These are phyloP conservation scores for Heliocybe sulcata DNA, from an alignment of 1,284 basidiomycete genomes.

Conservation along the genomic window DNA sequence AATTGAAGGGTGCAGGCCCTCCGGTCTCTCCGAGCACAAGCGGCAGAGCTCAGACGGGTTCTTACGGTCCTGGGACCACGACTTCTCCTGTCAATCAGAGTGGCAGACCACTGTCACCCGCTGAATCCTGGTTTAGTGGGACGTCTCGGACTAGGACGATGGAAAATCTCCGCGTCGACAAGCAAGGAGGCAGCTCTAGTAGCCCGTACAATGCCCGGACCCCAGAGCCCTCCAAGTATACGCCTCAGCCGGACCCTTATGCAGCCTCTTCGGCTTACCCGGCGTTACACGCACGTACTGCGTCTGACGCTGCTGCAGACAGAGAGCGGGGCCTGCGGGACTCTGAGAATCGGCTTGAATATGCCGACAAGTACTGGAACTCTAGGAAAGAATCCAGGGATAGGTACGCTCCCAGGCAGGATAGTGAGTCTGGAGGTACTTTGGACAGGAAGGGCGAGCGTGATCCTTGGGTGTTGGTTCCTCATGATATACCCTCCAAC, in stretches of 20 bases:
- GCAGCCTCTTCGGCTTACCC: constrained; percentile 7
- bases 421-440: neutral
- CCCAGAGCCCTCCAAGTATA: constrained; percentile 20
- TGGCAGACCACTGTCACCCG: constrained; percentile 8
- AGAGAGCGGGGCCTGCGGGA: constrained; percentile 33
- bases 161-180: neutral
- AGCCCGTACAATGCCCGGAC: neutral
- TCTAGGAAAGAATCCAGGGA: constrained; percentile 7
- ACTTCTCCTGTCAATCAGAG: too few relatives aligned
- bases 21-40: constrained; percentile 20
- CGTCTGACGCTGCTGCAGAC: constrained; percentile 44
- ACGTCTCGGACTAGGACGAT: neutral
- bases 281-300: constrained; percentile 32
- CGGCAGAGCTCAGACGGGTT: neutral
- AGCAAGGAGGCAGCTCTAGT: neutral
- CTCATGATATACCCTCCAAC: constrained; percentile 20
- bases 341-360: constrained; percentile 31
- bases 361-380: constrained; percentile 19
- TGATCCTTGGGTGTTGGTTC: constrained; percentile 39
- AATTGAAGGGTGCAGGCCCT: constrained; percentile 12
- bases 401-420: constrained; percentile 2
- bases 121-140: constrained; percentile 4
- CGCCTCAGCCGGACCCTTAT: constrained; percentile 12
- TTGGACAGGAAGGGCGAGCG: constrained; percentile 15
- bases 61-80: too few relatives aligned